Percentiles rank a stretch among this genome's conserved stretches.
These are phyloP conservation scores for Telopea speciosissima DNA, from an alignment of 177 flowering plant species.

Conservation along the genomic window DNA sequence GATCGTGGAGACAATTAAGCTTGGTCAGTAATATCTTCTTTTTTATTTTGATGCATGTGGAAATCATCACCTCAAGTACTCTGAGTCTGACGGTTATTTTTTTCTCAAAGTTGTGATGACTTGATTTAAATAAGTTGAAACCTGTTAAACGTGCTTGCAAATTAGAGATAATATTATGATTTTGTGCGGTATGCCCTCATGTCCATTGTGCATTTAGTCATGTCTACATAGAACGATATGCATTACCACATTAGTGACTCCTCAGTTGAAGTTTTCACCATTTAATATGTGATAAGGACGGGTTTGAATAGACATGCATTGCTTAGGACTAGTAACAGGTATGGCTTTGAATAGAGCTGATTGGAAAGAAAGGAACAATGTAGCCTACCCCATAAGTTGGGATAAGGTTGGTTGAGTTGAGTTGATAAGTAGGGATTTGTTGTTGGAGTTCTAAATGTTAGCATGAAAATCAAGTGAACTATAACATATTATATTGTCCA, in stretches of 20 bases:
- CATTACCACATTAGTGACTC: not conserved
- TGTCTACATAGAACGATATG: not conserved
- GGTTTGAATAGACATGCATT: too few species aligned
- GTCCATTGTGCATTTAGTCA: not conserved
- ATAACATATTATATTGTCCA: not conserved
- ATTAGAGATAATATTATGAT: not conserved
- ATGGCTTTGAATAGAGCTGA: too few species aligned
- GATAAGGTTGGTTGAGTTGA: too few species aligned
- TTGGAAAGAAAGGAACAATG: too few species aligned
- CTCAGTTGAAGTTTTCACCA: not conserved
- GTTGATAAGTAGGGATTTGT: too few species aligned
- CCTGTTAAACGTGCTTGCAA: not conserved
- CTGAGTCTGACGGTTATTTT: too few species aligned
- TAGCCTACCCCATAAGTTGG: too few species aligned
- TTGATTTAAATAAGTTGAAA: too few species aligned
- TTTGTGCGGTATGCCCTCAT: not conserved
- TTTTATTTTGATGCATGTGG: not conserved
- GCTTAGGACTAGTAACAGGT: too few species aligned
- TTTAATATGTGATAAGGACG: too few species aligned
- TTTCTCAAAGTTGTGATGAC: not conserved
- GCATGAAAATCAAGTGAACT: not conserved
- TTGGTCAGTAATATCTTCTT: conserved; percentile 14
- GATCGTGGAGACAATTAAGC: conserved; percentile 5
- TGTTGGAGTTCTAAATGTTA: not conserved
- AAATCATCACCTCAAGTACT: too few species aligned